phyloP scores from a whole-genome alignment of 2,329 filamentous ascomycete genomes.

The Phialophora tarda region DNA sequence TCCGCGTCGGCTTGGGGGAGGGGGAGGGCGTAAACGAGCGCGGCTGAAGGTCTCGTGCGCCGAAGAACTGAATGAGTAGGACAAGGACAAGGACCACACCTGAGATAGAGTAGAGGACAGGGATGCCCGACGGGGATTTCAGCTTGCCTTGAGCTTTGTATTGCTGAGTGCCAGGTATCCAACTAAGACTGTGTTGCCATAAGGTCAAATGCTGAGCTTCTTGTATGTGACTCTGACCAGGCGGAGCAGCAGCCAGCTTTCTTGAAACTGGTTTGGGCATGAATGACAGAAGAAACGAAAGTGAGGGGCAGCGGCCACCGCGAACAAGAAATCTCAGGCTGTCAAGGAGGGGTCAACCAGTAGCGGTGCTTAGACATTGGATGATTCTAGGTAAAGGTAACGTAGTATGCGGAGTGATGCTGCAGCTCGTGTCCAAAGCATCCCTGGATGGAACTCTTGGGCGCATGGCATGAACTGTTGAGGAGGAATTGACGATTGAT shows the following conservation, averaged over 20 bases:
- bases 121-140: conserved; percentile 26
- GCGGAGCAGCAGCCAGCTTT: conserved; percentile 31
- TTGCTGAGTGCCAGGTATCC: conserved; percentile 31
- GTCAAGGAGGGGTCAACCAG: conserved; percentile 24
- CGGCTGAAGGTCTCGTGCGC: conserved; percentile 23
- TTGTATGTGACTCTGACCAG: conserved; percentile 6
- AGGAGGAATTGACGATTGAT: neutral
- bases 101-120: conserved; percentile 35
- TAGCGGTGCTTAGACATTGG: conserved; percentile 13
- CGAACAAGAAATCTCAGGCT: conserved; percentile 14
- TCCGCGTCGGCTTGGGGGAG: conserved; percentile 10
- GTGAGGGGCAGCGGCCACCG: conserved; percentile 24
- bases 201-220: conserved; percentile 20
- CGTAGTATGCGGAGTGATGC: conserved; percentile 19
- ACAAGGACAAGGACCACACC: conserved; percentile 30
- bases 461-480: conserved; percentile 9
- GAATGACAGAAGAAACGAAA: conserved; percentile 19
- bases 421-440: conserved; percentile 8
- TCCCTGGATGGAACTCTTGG: neutral
- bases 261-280: conserved; percentile 17
- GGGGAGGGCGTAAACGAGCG: conserved; percentile 6
- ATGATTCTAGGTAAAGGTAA: conserved; percentile 19
- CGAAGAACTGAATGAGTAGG: conserved; percentile 30
- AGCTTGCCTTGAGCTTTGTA: conserved; percentile 31
- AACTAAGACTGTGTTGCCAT: conserved; percentile 27